Evolutionary conservation across 2,329 filamentous ascomycete species (phyloP).

Genomic region (Fusarium sp.): DNA sequence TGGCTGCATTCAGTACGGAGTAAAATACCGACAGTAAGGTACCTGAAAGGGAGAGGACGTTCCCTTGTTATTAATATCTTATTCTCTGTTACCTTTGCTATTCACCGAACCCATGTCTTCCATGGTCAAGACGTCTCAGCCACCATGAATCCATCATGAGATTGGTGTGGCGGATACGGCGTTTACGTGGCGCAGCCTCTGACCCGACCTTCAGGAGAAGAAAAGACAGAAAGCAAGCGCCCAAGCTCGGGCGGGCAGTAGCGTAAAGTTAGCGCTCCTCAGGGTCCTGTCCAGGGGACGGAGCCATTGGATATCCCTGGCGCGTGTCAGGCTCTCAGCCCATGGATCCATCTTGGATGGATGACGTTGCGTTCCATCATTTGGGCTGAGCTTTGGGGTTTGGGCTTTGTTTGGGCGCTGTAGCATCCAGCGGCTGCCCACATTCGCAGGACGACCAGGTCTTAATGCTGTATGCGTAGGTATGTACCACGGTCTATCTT

Average conservation of each 20-base stretch:
- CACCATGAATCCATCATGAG: conserved; percentile 1
- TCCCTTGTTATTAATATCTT: background rate
- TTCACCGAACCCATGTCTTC: background rate
- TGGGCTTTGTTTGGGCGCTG: conserved; percentile 17
- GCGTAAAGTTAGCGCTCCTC: conserved; percentile 26
- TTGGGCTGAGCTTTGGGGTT: conserved; percentile 28
- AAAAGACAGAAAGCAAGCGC: conserved; percentile 5
- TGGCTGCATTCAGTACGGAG: background rate
- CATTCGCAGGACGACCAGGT: background rate
- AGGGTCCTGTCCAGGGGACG: conserved; percentile 21
- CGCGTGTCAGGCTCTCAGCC: conserved; percentile 29
- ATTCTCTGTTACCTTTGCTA: background rate
- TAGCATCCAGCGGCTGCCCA: conserved; percentile 6
- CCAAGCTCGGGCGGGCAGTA: conserved; percentile 10
- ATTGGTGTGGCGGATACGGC: background rate
- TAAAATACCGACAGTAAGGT: background rate
- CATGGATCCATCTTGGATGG: background rate
- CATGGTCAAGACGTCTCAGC: background rate
- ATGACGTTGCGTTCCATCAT: conserved; percentile 31
- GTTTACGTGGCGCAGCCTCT: background rate
- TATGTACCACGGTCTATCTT: background rate
- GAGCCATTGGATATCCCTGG: conserved; percentile 6
- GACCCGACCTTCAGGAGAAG: background rate
- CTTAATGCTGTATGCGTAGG: background rate
- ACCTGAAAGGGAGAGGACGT: background rate